phyloP scores from a whole-genome alignment of 805 yeast genomes.

The Wickerhamomyces subpelliculosus region DNA sequence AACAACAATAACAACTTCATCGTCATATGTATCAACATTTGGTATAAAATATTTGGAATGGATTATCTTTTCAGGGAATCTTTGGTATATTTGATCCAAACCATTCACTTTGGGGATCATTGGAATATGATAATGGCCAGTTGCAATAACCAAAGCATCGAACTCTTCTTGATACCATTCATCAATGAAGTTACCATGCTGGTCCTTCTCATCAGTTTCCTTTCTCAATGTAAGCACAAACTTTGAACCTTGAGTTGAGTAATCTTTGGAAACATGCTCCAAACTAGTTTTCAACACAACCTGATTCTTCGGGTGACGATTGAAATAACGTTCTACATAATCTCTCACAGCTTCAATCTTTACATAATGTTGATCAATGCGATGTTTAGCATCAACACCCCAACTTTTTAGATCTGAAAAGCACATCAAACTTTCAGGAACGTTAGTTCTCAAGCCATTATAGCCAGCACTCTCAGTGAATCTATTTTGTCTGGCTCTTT shows the following conservation, averaged over 20 bases:
- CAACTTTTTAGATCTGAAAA: constrained; percentile 29
- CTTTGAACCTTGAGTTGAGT: constrained; percentile 2
- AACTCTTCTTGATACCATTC: constrained; percentile 30
- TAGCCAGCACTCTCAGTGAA: constrained; percentile 21
- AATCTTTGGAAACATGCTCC: constrained; percentile 24
- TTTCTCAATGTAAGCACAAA: constrained; percentile 22
- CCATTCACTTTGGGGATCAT: constrained; percentile 41
- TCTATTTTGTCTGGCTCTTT: constrained; percentile 4
- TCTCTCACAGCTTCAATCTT: constrained; percentile 40
- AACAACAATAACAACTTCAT: constrained; percentile 40
- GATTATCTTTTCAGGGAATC: constrained; percentile 9
- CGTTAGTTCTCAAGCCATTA: constrained; percentile 25
- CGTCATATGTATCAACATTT: constrained; percentile 10
- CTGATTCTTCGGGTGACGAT: constrained; percentile 13
- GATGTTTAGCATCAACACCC: constrained; percentile 14
- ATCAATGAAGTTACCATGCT: constrained; percentile 18
- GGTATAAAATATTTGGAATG: constrained; percentile 23
- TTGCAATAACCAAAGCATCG: constrained; percentile 39
- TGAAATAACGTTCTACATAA: constrained; percentile 42
- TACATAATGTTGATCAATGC: constrained; percentile 37
- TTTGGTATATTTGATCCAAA: constrained; percentile 21
- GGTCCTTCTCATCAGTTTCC: constrained; percentile 8
- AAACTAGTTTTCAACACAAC: constrained; percentile 25
- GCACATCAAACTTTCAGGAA: constrained; percentile 34
- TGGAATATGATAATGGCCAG: constrained; percentile 52